Evolutionary conservation across 148 eudicot species (phyloP), one percentile per base, ranked within the genome.

Genomic region (Chenopodium album): DNA sequence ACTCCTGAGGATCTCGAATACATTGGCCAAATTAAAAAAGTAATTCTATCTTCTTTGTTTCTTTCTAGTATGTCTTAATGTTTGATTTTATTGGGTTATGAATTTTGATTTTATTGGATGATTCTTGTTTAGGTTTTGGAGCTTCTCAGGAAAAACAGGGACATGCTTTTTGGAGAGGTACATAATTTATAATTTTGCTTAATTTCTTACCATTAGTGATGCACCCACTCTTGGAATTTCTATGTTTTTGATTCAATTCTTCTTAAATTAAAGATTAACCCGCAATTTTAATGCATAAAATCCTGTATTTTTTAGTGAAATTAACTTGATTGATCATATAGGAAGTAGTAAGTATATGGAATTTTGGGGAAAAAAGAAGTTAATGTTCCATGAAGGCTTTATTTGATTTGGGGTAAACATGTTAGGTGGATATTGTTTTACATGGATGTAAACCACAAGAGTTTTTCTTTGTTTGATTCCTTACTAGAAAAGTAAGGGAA

Each of bases 121-220:
- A 48, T 82, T 67, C 41, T 67, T 64, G 70, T 79, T 52, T 79
- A 94, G 97, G 95, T 94, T 67, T 88, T 92, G 95, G 97, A 92
- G 89, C 91, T 92, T 76, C 93, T 94, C n/a, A 91, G 46, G 89
- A 94, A 87, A 80, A 94, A 92, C 83, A 87, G 97, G 82, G 97
- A 93, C 85, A 94, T 94, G 98, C 80, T 89, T n/a, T 94, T 84
- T 76, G 90, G 91, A 47, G 98, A 94, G 95, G 98, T 94, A 84
- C 12, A 7, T 23, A 47, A 50, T 50, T 12, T 11, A 1, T 28
- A 41, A 37, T 28, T 68, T 11, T 14, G 63, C 63, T 14, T 52
- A 13, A 31, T 28, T 70, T 13, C 10, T 31, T 11, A 26, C 26
- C 26, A 26, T 26, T 26, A 0, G 26, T 26, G 26, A 26, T 26